Conservation (phyloP, 2,329 filamentous ascomycete genomes). For the Lachnellula subtilissima region DNA sequence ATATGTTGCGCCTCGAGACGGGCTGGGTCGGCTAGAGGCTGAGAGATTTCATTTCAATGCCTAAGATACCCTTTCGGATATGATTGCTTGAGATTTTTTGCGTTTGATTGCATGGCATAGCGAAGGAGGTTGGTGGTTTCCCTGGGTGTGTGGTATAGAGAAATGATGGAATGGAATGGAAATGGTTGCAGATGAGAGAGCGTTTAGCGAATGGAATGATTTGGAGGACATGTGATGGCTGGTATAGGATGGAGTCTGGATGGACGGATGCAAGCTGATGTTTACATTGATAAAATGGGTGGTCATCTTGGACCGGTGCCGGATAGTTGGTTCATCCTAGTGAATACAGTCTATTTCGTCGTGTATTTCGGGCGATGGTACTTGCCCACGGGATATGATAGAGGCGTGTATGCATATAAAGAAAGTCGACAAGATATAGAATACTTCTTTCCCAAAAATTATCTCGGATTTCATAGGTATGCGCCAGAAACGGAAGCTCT, state of each 20-base stretch:
- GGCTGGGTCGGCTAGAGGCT: constrained; percentile 80
- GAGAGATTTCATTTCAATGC: constrained; percentile 73
- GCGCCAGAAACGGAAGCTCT: too few relatives aligned
- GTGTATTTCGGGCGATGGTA: too few relatives aligned
- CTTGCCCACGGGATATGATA: too few relatives aligned
- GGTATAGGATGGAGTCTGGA: too few relatives aligned
- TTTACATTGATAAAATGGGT: background rate
- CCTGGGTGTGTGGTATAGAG: background rate
- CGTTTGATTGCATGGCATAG: constrained; percentile 13
- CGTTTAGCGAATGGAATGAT: background rate
- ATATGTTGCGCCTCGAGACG: constrained; percentile 92
- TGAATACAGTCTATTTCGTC: too few relatives aligned
- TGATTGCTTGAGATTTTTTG: background rate
- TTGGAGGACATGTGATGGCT: background rate
- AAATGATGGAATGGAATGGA: background rate
- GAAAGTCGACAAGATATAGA: too few relatives aligned
- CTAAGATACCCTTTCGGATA: constrained; percentile 12
- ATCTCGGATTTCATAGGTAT: too few relatives aligned
- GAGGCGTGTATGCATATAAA: too few relatives aligned
- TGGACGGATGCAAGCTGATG: too few relatives aligned
- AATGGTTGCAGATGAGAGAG: background rate
- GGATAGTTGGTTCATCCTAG: too few relatives aligned
- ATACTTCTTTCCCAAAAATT: too few relatives aligned
- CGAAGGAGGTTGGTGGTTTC: constrained; percentile 6
- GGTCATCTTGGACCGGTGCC: background rate